These are phyloP conservation scores for Tolypocladium paradoxum DNA, from an alignment of 2,329 filamentous ascomycete genomes.

Conservation along the genomic window DNA sequence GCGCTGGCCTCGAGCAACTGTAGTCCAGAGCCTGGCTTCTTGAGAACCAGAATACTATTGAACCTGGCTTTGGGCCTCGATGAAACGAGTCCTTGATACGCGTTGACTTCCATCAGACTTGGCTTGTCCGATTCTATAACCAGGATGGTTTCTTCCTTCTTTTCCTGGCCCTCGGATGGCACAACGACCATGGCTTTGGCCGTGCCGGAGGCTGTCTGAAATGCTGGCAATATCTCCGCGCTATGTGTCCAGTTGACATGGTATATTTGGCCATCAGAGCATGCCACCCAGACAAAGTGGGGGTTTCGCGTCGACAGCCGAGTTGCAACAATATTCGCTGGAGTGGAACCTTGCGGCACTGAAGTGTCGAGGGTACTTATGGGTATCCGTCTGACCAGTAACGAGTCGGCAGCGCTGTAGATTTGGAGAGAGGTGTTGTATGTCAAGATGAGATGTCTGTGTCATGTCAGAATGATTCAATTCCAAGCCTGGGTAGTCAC, in stretches of 20 bases:
- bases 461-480: conserved; percentile 6
- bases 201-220: conserved; percentile 30
- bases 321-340: conserved; percentile 30
- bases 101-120: conserved; percentile 27
- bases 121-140: conserved; percentile 32
- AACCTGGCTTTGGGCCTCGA: conserved; percentile 11
- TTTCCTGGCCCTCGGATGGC: conserved; percentile 21
- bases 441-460: conserved; percentile 62
- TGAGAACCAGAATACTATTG: conserved; percentile 26
- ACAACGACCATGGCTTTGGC: conserved; percentile 35
- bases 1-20: conserved; percentile 36
- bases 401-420: conserved; percentile 71
- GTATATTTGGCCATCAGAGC: conserved; percentile 46
- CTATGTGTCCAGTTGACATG: conserved; percentile 47
- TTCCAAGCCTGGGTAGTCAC: background rate
- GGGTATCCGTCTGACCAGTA: conserved; percentile 63
- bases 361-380: conserved; percentile 25
- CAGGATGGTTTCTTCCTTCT: conserved; percentile 32
- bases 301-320: conserved; percentile 26
- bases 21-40: conserved; percentile 23
- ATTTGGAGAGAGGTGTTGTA: conserved; percentile 68
- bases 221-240: conserved; percentile 27
- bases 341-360: conserved; percentile 10
- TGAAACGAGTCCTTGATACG: conserved; percentile 26
- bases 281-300: conserved; percentile 48